Conservation (phyloP, 1,284 basidiomycete genomes). For the Cystobasidiaceae sp. region DNA sequence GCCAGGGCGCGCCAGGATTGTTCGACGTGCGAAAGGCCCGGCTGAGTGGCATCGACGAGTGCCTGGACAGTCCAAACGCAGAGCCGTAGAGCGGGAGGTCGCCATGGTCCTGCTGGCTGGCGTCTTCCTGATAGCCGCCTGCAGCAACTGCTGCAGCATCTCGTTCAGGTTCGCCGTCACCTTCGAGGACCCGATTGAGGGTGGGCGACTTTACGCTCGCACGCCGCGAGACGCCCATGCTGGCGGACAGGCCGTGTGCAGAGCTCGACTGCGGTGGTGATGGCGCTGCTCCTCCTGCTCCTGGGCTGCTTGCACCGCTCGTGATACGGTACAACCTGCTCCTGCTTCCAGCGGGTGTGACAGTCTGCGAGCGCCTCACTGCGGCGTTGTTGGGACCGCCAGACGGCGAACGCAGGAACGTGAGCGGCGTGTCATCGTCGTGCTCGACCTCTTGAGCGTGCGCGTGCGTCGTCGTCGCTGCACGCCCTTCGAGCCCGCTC, state of each 20-base stretch:
- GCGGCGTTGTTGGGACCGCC: no score
- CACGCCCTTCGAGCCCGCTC: no score
- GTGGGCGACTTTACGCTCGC: slow-evolving; percentile 1
- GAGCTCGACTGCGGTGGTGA: neutral
- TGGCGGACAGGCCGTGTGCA: neutral
- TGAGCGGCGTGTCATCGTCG: no score
- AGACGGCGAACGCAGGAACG: no score
- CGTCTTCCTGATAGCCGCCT: neutral
- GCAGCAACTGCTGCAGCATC: no score
- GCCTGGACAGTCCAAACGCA: slow-evolving; percentile 8
- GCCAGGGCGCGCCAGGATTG: slow-evolving; percentile 16
- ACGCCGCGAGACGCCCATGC: slow-evolving; percentile 1
- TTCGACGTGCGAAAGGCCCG: slow-evolving; percentile 2
- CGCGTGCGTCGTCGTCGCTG: no score
- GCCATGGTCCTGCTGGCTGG: neutral
- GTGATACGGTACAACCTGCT: slow-evolving; percentile 1
- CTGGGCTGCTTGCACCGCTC: neutral
- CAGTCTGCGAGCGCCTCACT: neutral
- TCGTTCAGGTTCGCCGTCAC: no score
- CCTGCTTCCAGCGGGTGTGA: slow-evolving; percentile 8
- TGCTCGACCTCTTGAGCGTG: no score
- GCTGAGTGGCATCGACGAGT: slow-evolving; percentile 28
- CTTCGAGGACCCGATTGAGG: neutral
- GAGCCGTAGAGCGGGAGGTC: neutral
- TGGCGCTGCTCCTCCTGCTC: no score